Conservation (phyloP, 2,329 filamentous ascomycete species). For the Talaromyces sp. region DNA sequence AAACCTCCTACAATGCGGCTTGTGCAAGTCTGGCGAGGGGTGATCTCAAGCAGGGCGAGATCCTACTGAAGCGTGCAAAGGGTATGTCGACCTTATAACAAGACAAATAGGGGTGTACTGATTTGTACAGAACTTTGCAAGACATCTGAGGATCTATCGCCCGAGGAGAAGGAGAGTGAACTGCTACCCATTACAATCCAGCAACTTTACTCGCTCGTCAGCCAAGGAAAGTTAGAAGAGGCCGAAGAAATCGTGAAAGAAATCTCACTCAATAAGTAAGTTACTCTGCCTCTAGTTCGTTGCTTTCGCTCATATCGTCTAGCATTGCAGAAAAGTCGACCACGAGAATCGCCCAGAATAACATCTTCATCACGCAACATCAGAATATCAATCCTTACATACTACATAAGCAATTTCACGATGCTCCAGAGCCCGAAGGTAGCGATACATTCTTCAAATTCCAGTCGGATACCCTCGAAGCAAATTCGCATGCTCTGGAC, state of each 20-base stretch:
- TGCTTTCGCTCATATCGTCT: constrained; percentile 17
- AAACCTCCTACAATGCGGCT: constrained; percentile 65
- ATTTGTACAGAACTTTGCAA: constrained; percentile 54
- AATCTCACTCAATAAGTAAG: constrained; percentile 54
- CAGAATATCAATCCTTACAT: constrained; percentile 56
- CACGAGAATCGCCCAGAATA: constrained; percentile 60
- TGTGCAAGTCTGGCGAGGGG: constrained; percentile 63
- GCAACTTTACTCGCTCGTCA: constrained; percentile 59
- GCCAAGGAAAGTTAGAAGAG: constrained; percentile 56
- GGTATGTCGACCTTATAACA: constrained; percentile 30
- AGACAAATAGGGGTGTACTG: not conserved
- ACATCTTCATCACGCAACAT: constrained; percentile 52
- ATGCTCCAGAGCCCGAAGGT: constrained; percentile 45
- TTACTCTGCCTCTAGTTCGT: not conserved
- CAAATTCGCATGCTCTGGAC: constrained; percentile 57
- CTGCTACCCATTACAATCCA: constrained; percentile 61
- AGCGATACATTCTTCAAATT: constrained; percentile 60
- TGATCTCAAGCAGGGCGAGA: constrained; percentile 57
- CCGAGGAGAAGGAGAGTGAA: constrained; percentile 60
- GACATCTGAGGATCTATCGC: constrained; percentile 58
- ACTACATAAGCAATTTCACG: constrained; percentile 57
- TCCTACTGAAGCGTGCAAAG: constrained; percentile 60
- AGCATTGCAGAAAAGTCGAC: constrained; percentile 60
- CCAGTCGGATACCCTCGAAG: constrained; percentile 54
- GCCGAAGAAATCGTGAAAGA: constrained; percentile 53